Evolutionary conservation across 2,329 filamentous ascomycete genomes (phyloP).

Genomic region (Dothidotthia symphoricarpi): DNA sequence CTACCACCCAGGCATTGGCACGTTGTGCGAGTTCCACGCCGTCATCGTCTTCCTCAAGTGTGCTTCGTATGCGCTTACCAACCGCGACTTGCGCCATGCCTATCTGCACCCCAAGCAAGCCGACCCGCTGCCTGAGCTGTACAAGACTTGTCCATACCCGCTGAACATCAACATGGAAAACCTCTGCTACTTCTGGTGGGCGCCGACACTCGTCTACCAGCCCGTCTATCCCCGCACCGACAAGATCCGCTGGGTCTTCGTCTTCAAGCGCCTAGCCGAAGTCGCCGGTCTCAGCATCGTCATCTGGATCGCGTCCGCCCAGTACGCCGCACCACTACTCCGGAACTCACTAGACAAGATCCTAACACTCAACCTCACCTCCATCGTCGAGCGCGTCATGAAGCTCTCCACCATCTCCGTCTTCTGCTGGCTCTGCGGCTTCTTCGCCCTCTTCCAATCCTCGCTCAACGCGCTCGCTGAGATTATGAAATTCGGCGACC

Average conservation of each 20-base stretch:
- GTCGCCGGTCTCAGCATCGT: constrained; percentile 75
- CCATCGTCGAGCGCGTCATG: constrained; percentile 84
- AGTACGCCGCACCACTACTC: constrained; percentile 88
- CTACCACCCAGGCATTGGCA: constrained; percentile 90
- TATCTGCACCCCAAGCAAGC: constrained; percentile 76
- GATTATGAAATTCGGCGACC: constrained; percentile 83
- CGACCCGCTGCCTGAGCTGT: constrained; percentile 74
- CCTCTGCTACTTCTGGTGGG: constrained; percentile 95
- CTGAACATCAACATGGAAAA: constrained; percentile 86
- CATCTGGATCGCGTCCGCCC: constrained; percentile 92
- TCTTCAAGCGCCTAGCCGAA: constrained; percentile 78
- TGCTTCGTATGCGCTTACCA: constrained; percentile 93
- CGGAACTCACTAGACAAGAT: constrained; percentile 89
- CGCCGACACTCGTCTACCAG: constrained; percentile 93
- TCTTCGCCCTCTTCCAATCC: constrained; percentile 95
- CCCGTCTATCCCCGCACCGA: constrained; percentile 87
- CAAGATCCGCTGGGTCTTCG: constrained; percentile 82
- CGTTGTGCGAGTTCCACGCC: constrained; percentile 83
- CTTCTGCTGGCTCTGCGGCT: constrained; percentile 95
- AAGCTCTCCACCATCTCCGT: constrained; percentile 95
- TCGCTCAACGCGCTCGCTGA: constrained; percentile 89
- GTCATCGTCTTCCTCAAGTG: constrained; percentile 96
- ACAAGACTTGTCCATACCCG: constrained; percentile 81
- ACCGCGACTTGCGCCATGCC: constrained; percentile 89
- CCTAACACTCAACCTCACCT: constrained; percentile 71